Evolutionary conservation across 352 stramenopile genomes (phyloP).

Genomic region (Pythium plurisporium): DNA sequence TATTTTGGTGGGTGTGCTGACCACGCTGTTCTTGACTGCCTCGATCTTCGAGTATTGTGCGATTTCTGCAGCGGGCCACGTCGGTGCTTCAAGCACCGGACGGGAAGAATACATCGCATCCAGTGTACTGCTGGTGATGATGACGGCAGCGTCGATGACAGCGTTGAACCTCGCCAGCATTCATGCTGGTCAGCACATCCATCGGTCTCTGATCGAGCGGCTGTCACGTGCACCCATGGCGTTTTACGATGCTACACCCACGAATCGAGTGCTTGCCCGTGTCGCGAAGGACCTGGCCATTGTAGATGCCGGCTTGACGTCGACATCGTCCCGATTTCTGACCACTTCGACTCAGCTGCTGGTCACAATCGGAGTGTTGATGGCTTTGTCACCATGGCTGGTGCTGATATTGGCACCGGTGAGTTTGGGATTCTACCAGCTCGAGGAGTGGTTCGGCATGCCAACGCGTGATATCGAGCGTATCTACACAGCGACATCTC

Average conservation of each 20-base stretch:
- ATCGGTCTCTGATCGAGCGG: slow-evolving; percentile 43
- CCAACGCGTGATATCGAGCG: slow-evolving; percentile 90
- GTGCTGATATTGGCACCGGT: slow-evolving; percentile 68
- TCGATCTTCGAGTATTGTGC: not conserved
- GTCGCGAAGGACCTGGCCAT: slow-evolving; percentile 66
- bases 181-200: slow-evolving; percentile 46
- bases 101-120: slow-evolving; percentile 73
- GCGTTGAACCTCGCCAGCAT: slow-evolving; percentile 48
- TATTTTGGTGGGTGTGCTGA: slow-evolving; percentile 31
- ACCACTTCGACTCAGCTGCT: slow-evolving; percentile 27
- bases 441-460: slow-evolving; percentile 90
- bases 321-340: slow-evolving; percentile 28
- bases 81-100: slow-evolving; percentile 24
- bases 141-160: not conserved
- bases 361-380: slow-evolving; percentile 21
- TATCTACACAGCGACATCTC: slow-evolving; percentile 87
- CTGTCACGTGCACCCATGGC: slow-evolving; percentile 59
- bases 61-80: not conserved
- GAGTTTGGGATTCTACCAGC: slow-evolving; percentile 44
- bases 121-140: slow-evolving; percentile 35
- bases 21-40: slow-evolving; percentile 10
- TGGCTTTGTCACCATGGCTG: slow-evolving; percentile 19
- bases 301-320: slow-evolving; percentile 54
- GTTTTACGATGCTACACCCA: slow-evolving; percentile 80
- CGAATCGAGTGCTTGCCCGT: slow-evolving; percentile 62